Percentiles rank a stretch among this genome's conserved stretches.
Conservation (phyloP, 805 yeast species). For the Clavispora santaluciae region DNA sequence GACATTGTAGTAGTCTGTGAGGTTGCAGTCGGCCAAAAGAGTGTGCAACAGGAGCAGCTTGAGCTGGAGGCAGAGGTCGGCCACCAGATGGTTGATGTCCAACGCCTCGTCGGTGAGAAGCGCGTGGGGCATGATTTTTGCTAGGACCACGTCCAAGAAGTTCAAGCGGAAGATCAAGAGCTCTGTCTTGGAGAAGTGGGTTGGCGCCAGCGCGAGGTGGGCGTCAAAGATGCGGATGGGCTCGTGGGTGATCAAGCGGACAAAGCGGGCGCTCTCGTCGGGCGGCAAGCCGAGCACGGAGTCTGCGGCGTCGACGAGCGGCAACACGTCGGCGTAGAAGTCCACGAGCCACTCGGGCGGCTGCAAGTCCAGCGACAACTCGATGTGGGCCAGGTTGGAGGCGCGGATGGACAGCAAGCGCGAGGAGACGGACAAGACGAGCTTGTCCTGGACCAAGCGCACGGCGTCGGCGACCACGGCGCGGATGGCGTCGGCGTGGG, state of each 20-base stretch:
- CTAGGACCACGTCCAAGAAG: slow-evolving; percentile 53
- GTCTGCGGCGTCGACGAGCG: slow-evolving; percentile 44
- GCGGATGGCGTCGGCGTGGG: slow-evolving; percentile 17
- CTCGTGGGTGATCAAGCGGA: slow-evolving; percentile 40
- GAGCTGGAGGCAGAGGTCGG: slow-evolving; percentile 33
- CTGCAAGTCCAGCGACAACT: slow-evolving; percentile 51
- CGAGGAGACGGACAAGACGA: slow-evolving; percentile 22
- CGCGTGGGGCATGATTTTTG: slow-evolving; percentile 47
- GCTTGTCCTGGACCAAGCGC: slow-evolving; percentile 22
- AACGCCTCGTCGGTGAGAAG: slow-evolving; percentile 36
- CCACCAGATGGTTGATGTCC: slow-evolving; percentile 31
- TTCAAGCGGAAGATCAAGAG: slow-evolving; percentile 49
- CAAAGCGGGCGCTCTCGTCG: slow-evolving; percentile 31
- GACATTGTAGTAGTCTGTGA: slow-evolving; percentile 57
- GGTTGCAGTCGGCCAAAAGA: slow-evolving; percentile 48
- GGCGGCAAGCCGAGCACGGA: slow-evolving; percentile 40
- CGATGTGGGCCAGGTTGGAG: slow-evolving; percentile 37
- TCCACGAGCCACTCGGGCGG: slow-evolving; percentile 82
- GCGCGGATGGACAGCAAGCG: slow-evolving; percentile 28
- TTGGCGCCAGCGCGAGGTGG: slow-evolving; percentile 26
- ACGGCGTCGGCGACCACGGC: slow-evolving; percentile 22
- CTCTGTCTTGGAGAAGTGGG: slow-evolving; percentile 26
- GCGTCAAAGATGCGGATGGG: slow-evolving; percentile 39
- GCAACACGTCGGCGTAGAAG: slow-evolving; percentile 57
- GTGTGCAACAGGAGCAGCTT: slow-evolving; percentile 42